Conservation (phyloP, 2,329 filamentous ascomycete species). For the Zasmidium citrigriseum region DNA sequence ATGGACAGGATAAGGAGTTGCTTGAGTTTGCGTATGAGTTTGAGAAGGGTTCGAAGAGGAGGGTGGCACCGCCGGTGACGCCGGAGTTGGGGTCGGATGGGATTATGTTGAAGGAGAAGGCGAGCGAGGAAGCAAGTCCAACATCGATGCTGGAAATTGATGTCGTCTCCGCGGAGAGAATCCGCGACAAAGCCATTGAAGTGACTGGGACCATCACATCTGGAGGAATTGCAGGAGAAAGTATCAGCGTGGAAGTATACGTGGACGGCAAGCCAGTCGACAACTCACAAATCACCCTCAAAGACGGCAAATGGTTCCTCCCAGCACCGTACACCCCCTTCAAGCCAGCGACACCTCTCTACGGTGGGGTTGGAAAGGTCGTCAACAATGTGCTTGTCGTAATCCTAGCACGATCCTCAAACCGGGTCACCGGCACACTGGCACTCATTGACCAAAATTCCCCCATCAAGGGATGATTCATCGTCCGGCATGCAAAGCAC, state of each 20-base stretch:
- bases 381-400: constrained; percentile 27
- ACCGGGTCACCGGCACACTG: constrained; percentile 14
- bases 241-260: neutral
- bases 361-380: constrained; percentile 28
- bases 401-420: constrained; percentile 12
- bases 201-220: too few relatives aligned
- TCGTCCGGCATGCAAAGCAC: neutral
- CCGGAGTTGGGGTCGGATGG: constrained; percentile 25
- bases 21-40: constrained; percentile 31
- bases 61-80: constrained; percentile 28
- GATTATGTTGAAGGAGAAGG: too few relatives aligned
- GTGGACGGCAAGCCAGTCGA: constrained; percentile 15
- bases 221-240: too few relatives aligned
- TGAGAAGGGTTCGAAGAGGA: constrained; percentile 25
- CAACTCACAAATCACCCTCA: neutral
- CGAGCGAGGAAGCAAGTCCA: neutral
- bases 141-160: neutral
- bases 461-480: constrained; percentile 4
- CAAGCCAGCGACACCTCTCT: constrained; percentile 25
- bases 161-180: constrained; percentile 2
- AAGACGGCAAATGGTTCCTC: constrained; percentile 15
- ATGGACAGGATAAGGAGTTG: constrained; percentile 47
- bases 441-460: constrained; percentile 16
- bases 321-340: constrained; percentile 19
- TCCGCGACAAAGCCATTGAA: too few relatives aligned